These are phyloP conservation scores for Lactarius quietus DNA, from an alignment of 768 basidiomycete genomes.

Conservation along the genomic window DNA sequence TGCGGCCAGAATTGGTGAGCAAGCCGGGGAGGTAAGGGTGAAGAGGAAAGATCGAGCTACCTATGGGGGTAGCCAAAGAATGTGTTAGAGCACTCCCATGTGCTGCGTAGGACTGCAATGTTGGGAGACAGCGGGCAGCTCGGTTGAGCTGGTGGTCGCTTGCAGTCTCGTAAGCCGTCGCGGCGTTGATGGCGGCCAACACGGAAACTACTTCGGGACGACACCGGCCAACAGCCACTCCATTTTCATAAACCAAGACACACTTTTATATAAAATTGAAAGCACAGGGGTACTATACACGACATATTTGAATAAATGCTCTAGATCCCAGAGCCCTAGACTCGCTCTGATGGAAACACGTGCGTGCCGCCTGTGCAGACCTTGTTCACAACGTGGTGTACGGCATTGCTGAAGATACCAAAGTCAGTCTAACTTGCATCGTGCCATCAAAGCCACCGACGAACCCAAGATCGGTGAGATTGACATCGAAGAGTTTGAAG, in stretches of 20 bases:
- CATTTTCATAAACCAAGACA: neutral
- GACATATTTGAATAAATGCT: neutral
- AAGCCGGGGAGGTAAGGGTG: slow-evolving; percentile 8
- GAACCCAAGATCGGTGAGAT: slow-evolving; percentile 7
- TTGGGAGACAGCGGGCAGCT: slow-evolving; percentile 22
- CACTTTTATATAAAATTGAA: neutral
- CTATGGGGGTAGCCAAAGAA: slow-evolving; percentile 12
- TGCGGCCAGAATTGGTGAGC: slow-evolving; percentile 17
- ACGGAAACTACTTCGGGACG: slow-evolving; percentile 6
- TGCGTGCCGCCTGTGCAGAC: slow-evolving; percentile 5
- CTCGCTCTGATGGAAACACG: neutral
- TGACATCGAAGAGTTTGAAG: neutral
- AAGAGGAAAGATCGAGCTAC: slow-evolving; percentile 16
- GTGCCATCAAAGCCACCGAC: neutral
- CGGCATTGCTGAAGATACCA: neutral
- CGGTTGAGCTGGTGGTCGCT: slow-evolving; percentile 25
- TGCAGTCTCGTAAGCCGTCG: slow-evolving; percentile 25
- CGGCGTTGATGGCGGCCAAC: slow-evolving; percentile 26
- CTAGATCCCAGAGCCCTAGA: neutral
- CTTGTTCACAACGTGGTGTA: neutral
- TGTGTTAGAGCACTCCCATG: slow-evolving; percentile 26
- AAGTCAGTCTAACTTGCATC: neutral
- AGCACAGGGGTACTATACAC: neutral
- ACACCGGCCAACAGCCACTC: slow-evolving; percentile 17
- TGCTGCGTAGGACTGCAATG: slow-evolving; percentile 12